phyloP scores from a whole-genome alignment of 345 rosid species.

The Laguncularia racemosa region DNA sequence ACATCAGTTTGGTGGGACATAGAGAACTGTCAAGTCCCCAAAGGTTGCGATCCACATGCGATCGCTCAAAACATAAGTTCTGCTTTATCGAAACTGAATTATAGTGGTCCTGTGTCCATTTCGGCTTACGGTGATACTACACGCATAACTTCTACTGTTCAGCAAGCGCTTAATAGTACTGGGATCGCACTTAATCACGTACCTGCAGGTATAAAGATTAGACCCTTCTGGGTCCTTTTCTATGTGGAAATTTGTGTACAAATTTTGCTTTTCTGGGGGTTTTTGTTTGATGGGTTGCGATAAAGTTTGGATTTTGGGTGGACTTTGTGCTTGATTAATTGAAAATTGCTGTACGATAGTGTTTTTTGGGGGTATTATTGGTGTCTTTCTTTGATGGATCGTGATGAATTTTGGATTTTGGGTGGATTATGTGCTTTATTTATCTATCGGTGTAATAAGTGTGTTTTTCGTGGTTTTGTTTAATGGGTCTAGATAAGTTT shows the following conservation, averaged over 20 bases:
- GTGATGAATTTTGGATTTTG: not conserved
- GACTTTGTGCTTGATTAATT: not conserved
- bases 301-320: not conserved
- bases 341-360: not conserved
- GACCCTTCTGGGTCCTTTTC: not conserved
- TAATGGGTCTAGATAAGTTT: too few relatives aligned
- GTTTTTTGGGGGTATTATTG: not conserved
- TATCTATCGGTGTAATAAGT: too few relatives aligned
- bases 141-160: constrained; percentile 23
- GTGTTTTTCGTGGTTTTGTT: too few relatives aligned
- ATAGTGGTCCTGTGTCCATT: constrained; percentile 34
- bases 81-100: constrained; percentile 32
- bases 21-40: constrained; percentile 41
- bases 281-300: not conserved
- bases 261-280: too few relatives aligned
- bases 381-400: not conserved
- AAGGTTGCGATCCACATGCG: constrained; percentile 35
- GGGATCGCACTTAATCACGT: constrained; percentile 38
- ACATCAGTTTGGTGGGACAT: constrained; percentile 52
- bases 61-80: constrained; percentile 46
- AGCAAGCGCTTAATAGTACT: constrained; percentile 36
- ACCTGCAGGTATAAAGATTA: constrained; percentile 25
- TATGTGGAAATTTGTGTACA: too few relatives aligned
- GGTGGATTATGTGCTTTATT: not conserved
- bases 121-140: constrained; percentile 44